These are phyloP conservation scores for Quercus tomentella DNA, from an alignment of 331 rosid species.

Conservation along the genomic window DNA sequence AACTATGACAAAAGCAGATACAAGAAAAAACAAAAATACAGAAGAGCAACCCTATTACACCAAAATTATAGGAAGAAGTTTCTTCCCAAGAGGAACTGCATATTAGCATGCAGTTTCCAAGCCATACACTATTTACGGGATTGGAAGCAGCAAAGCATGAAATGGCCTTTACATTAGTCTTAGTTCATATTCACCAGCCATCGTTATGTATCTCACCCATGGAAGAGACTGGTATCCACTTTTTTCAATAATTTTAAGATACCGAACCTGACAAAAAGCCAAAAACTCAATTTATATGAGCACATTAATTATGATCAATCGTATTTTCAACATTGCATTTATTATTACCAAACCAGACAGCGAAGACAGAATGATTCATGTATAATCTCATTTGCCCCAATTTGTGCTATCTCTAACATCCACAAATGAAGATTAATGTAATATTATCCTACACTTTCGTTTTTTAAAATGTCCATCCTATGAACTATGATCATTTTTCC, in stretches of 20 bases:
- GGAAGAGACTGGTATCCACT: constrained; percentile 99
- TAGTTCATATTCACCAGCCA: constrained; percentile 96
- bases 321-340: neutral
- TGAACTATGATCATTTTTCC: no score
- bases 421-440: no score
- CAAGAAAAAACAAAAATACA: neutral
- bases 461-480: no score
- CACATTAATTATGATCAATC: neutral
- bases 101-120: neutral
- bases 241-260: constrained; percentile 97
- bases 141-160: neutral
- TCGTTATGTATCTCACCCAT: constrained; percentile 99
- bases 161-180: constrained; percentile 61
- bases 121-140: neutral
- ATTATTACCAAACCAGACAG: neutral
- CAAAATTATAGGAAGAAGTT: neutral
- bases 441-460: no score
- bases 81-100: neutral
- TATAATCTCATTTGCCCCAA: neutral
- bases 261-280: constrained; percentile 74
- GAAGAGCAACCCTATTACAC: neutral
- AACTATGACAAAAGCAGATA: neutral
- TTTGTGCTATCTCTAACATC: no score
- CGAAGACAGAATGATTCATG: neutral
- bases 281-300: constrained; percentile 1